A percentile compares a stretch with the other conserved stretches of the same genome.
Conservation (phyloP, 306 rosid genomes). For the Parietaria judaica region DNA sequence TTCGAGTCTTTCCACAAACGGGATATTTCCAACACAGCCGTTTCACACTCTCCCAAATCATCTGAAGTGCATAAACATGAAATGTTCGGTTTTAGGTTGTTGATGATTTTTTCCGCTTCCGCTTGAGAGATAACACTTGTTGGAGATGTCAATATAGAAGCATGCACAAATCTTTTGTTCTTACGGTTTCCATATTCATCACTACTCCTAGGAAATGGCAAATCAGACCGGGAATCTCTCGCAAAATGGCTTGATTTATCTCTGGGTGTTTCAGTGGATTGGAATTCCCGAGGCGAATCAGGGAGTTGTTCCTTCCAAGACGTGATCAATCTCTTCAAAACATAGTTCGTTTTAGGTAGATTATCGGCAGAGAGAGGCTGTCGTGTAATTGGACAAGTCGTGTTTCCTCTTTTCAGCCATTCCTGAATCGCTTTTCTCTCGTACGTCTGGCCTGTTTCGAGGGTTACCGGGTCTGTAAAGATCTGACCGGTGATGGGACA, state of each 20-base stretch:
- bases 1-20: slow-evolving; percentile 75
- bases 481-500: slow-evolving; percentile 86
- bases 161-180: slow-evolving; percentile 49
- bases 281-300: slow-evolving; percentile 57
- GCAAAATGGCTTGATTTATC: slow-evolving; percentile 34
- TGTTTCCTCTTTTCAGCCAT: slow-evolving; percentile 88
- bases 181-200: slow-evolving; percentile 39
- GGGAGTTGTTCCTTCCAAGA: slow-evolving; percentile 91
- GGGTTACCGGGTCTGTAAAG: slow-evolving; percentile 84
- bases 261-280: slow-evolving; percentile 43
- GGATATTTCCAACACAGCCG: slow-evolving; percentile 58
- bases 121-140: slow-evolving; percentile 83
- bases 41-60: slow-evolving; percentile 64
- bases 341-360: slow-evolving; percentile 82
- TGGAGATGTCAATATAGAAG: slow-evolving; percentile 45
- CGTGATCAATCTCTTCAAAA: slow-evolving; percentile 77
- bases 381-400: slow-evolving; percentile 78
- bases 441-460: slow-evolving; percentile 93
- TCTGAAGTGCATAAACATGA: slow-evolving; percentile 72
- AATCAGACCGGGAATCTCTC: slow-evolving; percentile 31
- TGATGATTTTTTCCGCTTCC: slow-evolving; percentile 59
- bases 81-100: slow-evolving; percentile 55
- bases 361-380: slow-evolving; percentile 57
- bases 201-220: slow-evolving; percentile 29
- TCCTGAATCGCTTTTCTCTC: slow-evolving; percentile 92